Base-by-base conservation (phyloP, 164 flowering plant genomes). In the Vitis rotundifolia region DNA sequence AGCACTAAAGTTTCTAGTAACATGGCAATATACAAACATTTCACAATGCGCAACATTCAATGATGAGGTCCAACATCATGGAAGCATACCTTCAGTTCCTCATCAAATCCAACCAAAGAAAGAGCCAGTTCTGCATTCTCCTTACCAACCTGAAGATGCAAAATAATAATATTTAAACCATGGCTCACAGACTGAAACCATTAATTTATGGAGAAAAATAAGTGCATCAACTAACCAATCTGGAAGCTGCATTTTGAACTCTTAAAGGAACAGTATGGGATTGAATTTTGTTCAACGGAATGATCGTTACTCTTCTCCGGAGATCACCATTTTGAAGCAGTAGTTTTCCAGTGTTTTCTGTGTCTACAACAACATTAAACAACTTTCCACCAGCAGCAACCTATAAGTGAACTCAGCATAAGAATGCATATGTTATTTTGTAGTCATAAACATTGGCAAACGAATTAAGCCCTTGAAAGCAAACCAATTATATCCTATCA, bases 361-460 rank as follows among this genome's bases (percentile, higher is more conserved):
- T 85, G 85, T 96, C 99, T 44, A 93, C 98, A 71, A 96, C 92
- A 78, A 96, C 94, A 77, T 96, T 92, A 80, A 68, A 96, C 72
- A 96, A 71, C 81, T 90, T 92, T 66, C 99, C 97, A 52, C 97
- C 97, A 49, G 99, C 99, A 78, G 93, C 87, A 71, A 92, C 99
- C 99, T 93, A 80, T 59, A 80, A 51, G 29, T 44, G 16, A 55
- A 59, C 15, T 49, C n/a, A 64, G 29, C 47, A 47, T 64, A 9
- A 49, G 5, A 11, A 10, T 44, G 56, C 37, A 55, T 54, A 28
- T 19, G 44, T 53, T 53, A 44, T 15, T 2, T 22, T 71, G 8
- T 31, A 60, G 22, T 50, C 16, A 13, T 37, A 28, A 57, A 47
- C 3, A 8, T 10, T 37, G 9, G 52, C 3, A 47, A 22, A 48